These are phyloP conservation scores for Xylariaceae sp. DNA, from an alignment of 2,329 filamentous ascomycete genomes.

Conservation along the genomic window DNA sequence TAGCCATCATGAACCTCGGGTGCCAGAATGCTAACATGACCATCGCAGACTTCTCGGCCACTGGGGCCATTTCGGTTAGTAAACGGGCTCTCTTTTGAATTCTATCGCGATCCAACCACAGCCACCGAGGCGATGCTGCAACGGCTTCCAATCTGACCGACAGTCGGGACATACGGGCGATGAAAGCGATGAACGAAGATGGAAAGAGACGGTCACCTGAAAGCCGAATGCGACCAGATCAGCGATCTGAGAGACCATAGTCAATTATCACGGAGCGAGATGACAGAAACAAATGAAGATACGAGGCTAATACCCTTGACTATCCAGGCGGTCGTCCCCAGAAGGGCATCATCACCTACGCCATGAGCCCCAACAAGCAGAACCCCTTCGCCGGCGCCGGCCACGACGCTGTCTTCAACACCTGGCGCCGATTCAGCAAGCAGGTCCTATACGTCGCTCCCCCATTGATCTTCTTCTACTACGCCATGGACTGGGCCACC, in stretches of 20 bases:
- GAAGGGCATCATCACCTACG: conserved; percentile 67
- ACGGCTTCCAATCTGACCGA: too few species aligned
- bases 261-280: too few species aligned
- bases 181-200: too few species aligned
- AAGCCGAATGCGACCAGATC: too few species aligned
- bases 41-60: conserved; percentile 65
- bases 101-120: background rate
- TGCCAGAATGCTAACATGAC: conserved; percentile 19
- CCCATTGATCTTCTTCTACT: conserved; percentile 75
- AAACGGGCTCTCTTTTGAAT: conserved; percentile 1
- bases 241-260: too few species aligned
- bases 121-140: too few species aligned
- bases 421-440: conserved; percentile 77
- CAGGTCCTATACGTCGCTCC: conserved; percentile 90
- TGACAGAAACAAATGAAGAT: background rate
- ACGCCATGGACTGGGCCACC: conserved; percentile 84
- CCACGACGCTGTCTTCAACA: conserved; percentile 91
- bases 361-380: conserved; percentile 83
- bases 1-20: background rate
- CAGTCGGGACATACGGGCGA: too few species aligned
- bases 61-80: conserved; percentile 76
- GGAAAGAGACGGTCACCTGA: too few species aligned
- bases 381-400: conserved; percentile 75
- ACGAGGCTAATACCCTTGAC: background rate
- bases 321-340: conserved; percentile 52